A percentile compares a stretch with the other conserved stretches of the same genome.
Evolutionary conservation across 345 rosid species (phyloP).

Genomic region (Nasturtium officinale): DNA sequence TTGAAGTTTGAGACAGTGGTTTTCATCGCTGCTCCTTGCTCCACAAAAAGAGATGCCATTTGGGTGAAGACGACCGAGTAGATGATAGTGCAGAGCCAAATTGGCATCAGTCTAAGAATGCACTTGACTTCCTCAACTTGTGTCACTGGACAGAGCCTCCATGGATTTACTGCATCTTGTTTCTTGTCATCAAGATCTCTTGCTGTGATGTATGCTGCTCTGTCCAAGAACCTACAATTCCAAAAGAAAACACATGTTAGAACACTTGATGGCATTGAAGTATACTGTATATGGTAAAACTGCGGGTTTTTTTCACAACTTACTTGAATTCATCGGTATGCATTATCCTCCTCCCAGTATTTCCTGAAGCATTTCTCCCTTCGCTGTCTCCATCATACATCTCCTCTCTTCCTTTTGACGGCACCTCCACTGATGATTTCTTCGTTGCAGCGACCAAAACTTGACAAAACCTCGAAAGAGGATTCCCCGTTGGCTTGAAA

Average conservation of each 20-base stretch:
- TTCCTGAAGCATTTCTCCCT: conserved; percentile 32
- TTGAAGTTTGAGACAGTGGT: conserved; percentile 68
- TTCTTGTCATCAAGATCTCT: conserved; percentile 69
- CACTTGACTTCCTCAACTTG: conserved; percentile 99
- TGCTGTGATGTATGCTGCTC: conserved; percentile 75
- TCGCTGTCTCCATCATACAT: conserved; percentile 50
- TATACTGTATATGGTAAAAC: not conserved
- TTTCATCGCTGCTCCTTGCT: conserved; percentile 99
- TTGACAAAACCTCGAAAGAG: conserved; percentile 80
- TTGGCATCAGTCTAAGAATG: conserved; percentile 84
- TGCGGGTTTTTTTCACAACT: conserved; percentile 12
- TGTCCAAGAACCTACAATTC: conserved; percentile 76
- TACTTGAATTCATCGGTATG: conserved; percentile 90
- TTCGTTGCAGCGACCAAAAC: conserved; percentile 76
- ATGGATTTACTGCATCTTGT: conserved; percentile 53
- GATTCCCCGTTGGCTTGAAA: conserved; percentile 89
- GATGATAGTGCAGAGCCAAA: conserved; percentile 96
- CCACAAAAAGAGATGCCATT: conserved; percentile 98
- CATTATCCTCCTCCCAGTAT: conserved; percentile 67
- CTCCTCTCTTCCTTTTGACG: conserved; percentile 48
- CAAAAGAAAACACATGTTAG: conserved; percentile 21
- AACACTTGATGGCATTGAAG: not conserved
- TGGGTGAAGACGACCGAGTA: conserved; percentile 98
- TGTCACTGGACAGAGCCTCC: conserved; percentile 86
- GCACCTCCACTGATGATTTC: conserved; percentile 62